phyloP scores from a whole-genome alignment of 306 rosid genomes.

The Castanopsis chinensis region DNA sequence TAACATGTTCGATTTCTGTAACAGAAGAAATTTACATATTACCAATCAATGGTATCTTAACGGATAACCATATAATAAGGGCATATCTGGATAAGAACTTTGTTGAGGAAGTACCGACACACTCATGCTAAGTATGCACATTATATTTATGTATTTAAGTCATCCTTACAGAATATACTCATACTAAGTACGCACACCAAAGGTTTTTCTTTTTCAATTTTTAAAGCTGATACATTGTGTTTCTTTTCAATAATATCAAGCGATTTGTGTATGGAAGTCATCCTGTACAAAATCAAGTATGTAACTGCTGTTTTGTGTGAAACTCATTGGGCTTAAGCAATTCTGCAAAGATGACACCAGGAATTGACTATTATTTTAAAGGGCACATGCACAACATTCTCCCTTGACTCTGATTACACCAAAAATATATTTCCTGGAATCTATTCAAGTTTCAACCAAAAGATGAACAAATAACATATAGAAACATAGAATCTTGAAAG shows the following conservation, averaged over 20 bases:
- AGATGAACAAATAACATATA: neutral
- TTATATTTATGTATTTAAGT: neutral
- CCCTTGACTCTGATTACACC: neutral
- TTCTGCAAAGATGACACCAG: neutral
- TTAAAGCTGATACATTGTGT: neutral
- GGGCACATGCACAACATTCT: neutral
- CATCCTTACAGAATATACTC: neutral
- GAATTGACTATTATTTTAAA: neutral
- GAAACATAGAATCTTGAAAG: neutral
- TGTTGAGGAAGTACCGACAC: neutral
- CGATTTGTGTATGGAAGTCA: neutral
- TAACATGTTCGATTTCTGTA: neutral
- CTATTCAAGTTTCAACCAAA: constrained; percentile 17
- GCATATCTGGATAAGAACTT: neutral
- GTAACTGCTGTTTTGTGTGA: neutral
- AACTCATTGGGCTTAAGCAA: neutral
- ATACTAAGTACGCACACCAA: neutral
- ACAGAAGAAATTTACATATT: neutral
- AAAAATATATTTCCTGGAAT: neutral
- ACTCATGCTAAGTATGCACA: neutral
- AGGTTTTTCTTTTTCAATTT: neutral
- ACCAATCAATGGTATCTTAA: neutral
- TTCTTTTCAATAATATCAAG: neutral
- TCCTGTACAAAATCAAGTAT: neutral
- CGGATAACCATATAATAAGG: neutral